Conservation (phyloP, 164 flowering plant genomes). For the Euptelea pleiosperma region DNA sequence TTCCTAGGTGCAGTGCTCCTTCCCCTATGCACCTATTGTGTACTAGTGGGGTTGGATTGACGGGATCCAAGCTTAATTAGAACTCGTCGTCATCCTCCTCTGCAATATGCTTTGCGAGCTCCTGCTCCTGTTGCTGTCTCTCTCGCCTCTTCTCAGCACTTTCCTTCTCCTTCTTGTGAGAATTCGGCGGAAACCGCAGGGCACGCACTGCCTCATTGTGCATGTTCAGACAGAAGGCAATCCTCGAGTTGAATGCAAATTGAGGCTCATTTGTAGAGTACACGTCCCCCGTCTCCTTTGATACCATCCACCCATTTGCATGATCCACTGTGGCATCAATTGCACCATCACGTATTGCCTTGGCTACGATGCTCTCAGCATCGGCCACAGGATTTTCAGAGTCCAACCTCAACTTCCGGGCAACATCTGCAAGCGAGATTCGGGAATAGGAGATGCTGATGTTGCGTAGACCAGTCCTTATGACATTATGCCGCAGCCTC, state of each 20-base stretch:
- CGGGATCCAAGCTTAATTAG: conserved; percentile 24
- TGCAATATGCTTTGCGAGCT: conserved; percentile 91
- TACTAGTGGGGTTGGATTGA: no score
- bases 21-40: no score
- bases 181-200: conserved; percentile 76
- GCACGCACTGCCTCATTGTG: conserved; percentile 93
- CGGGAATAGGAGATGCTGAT: conserved; percentile 92
- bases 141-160: conserved; percentile 93
- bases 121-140: conserved; percentile 91
- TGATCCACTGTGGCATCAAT: conserved; percentile 90
- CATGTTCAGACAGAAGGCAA: conserved; percentile 92
- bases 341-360: conserved; percentile 94
- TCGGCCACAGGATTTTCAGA: conserved; percentile 82
- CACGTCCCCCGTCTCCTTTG: conserved; percentile 89
- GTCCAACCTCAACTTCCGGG: conserved; percentile 72
- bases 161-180: conserved; percentile 84
- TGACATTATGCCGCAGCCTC: conserved; percentile 86
- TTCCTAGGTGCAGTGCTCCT: no score
- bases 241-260: conserved; percentile 74
- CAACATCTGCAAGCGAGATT: conserved; percentile 81
- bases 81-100: conserved; percentile 98
- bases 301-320: conserved; percentile 78
- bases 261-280: conserved; percentile 94
- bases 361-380: conserved; percentile 93
- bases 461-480: conserved; percentile 87